These are phyloP conservation scores for Centrapalus pauciflorus DNA, from an alignment of 129 eudicot species.

Conservation along the genomic window DNA sequence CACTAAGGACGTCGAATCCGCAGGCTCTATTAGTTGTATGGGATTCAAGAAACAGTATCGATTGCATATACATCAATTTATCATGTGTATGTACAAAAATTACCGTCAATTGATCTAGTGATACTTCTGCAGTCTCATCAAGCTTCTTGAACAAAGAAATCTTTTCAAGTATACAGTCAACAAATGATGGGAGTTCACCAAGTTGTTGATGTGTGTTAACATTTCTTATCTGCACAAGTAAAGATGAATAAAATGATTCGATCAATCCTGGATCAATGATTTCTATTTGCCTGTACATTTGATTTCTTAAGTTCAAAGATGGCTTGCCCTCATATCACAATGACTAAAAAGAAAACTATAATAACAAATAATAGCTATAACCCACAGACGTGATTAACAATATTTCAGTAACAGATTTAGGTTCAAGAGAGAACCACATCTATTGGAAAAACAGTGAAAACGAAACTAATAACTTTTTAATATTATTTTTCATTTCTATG, in stretches of 20 bases:
- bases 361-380: not conserved
- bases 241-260: not conserved
- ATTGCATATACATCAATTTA: not conserved
- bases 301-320: not conserved
- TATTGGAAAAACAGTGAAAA: no score
- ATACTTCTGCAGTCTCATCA: conserved; percentile 39
- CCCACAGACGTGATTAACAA: not conserved
- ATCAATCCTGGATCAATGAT: not conserved
- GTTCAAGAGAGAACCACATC: no score
- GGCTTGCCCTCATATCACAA: not conserved
- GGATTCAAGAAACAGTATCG: not conserved
- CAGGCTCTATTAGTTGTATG: not conserved
- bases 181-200: conserved; percentile 86
- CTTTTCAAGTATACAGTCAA: conserved; percentile 54
- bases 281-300: not conserved
- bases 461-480: no score
- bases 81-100: not conserved
- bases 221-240: conserved; percentile 70
- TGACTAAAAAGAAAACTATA: not conserved
- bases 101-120: conserved; percentile 86
- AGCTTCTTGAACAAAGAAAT: conserved; percentile 43
- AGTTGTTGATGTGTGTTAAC: conserved; percentile 57
- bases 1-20: no score
- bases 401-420: no score
- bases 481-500: no score